Evolutionary conservation across 257 asterid genomes (phyloP), one percentile per base, ranked within the genome.

Genomic region (Solanum lignicaule): DNA sequence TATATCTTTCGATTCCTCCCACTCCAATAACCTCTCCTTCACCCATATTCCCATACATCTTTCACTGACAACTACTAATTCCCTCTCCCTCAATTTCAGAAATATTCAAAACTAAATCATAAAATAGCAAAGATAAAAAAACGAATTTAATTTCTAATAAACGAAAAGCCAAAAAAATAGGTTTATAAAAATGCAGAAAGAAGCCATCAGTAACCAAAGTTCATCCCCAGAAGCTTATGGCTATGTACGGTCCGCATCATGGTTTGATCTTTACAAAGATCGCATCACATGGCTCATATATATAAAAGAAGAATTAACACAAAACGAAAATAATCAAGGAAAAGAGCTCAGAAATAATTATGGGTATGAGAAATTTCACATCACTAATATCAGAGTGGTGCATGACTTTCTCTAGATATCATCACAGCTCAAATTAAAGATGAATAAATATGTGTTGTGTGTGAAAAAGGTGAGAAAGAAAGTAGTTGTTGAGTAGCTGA

Each of bases 161-260:
- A 9, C 15, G 3, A 52, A 21, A 36, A 75, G 2, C 7, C 4
- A 4, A 6, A 12, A 46, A 48, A 39, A 76, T n/a, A 48, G 9
- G 32, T 60, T 23, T 4, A 0, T 11, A 11, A 11, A 65, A n/a
- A 12, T 23, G 29, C 3, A 68, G 21, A 23, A 66, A 52, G 55
- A 88, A 87, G 76, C 90, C 92, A 88, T 90, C 92, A 90, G 92
- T 32, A 84, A 87, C 89, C 91, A 88, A 83, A 52, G 39, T 23
- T 52, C 48, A 66, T 90, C 92, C 92, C 66, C 92, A 90, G 27
- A 84, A 88, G 88, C 92, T 39, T 62, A 32, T 27, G 7, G 92
- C 90, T 88, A 84, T 68, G 62, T 90, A 84, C 92, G 90, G 92
- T 90, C 92, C 92, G 92, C 92, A 90, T 90, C 92, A 90, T 90